Evolutionary conservation across 176 grass and related monocot genomes (phyloP).

Genomic region (Thalia dealbata): DNA sequence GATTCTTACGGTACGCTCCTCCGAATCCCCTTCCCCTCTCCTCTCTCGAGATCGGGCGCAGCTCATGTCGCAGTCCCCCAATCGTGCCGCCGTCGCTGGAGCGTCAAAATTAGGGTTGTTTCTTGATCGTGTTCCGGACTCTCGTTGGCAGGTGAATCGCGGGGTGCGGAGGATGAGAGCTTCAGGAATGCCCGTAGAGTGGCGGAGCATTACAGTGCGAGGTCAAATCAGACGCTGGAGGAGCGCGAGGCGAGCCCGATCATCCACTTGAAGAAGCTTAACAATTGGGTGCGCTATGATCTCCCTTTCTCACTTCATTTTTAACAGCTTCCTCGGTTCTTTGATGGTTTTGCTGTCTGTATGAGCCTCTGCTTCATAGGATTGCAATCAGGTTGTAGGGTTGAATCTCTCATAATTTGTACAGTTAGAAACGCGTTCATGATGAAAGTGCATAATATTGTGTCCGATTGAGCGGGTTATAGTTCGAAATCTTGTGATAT

Average conservation of each 20-base stretch:
- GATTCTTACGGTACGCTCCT: slow-evolving; percentile 24
- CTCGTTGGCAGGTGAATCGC: slow-evolving; percentile 5
- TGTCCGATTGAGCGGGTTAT: not conserved
- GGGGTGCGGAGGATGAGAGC: slow-evolving; percentile 30
- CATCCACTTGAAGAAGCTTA: slow-evolving; percentile 98
- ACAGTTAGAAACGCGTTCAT: not conserved
- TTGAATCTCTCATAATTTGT: not conserved
- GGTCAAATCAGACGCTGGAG: slow-evolving; percentile 95
- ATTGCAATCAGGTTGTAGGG: not conserved
- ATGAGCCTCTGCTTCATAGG: not conserved
- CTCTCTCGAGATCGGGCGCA: not conserved
- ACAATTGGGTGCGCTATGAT: slow-evolving; percentile 64
- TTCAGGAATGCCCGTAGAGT: slow-evolving; percentile 39
- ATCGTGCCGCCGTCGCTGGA: not conserved
- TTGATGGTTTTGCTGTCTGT: not conserved
- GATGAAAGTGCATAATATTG: not conserved
- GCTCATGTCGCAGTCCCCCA: not conserved
- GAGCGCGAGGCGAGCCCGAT: slow-evolving; percentile 92
- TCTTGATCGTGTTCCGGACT: not conserved
- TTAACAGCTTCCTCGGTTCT: not conserved
- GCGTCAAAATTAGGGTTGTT: slow-evolving; percentile 1
- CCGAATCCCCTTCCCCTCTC: slow-evolving; percentile 2
- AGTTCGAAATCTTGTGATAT: not conserved
- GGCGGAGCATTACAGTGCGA: slow-evolving; percentile 92
- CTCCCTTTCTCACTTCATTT: slow-evolving; percentile 7